Conservation (phyloP, 495 filamentous ascomycete genomes). For the Gamarada debralockiae region DNA sequence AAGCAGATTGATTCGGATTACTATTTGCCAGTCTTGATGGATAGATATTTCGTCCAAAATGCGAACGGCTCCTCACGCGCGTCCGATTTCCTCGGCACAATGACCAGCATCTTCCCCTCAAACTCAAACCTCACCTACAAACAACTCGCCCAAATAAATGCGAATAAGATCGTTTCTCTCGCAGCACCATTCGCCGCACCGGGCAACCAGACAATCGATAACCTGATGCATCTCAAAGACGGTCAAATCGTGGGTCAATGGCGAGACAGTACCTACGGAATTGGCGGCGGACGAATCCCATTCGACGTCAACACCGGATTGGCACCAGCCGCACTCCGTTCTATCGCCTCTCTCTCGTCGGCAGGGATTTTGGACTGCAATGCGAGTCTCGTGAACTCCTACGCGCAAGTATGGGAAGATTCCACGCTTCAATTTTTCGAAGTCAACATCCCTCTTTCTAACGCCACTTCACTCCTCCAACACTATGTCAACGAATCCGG, state of each 20-base stretch:
- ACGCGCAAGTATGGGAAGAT: constrained; percentile 62
- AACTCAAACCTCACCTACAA: constrained; percentile 50
- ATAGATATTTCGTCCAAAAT: constrained; percentile 53
- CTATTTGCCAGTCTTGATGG: constrained; percentile 52
- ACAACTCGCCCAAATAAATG: constrained; percentile 46
- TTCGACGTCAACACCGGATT: constrained; percentile 65
- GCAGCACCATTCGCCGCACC: constrained; percentile 47
- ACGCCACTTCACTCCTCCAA: constrained; percentile 41
- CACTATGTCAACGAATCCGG: constrained; percentile 37
- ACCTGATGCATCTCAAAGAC: constrained; percentile 53
- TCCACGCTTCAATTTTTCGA: constrained; percentile 56
- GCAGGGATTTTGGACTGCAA: constrained; percentile 42
- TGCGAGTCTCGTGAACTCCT: constrained; percentile 37
- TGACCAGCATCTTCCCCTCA: constrained; percentile 38
- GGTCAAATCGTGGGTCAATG: constrained; percentile 58
- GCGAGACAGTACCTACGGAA: constrained; percentile 57
- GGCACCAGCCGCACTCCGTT: constrained; percentile 54
- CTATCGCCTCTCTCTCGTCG: constrained; percentile 48
- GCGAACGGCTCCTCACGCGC: constrained; percentile 35
- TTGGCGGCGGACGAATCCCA: constrained; percentile 60
- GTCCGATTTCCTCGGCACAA: constrained; percentile 45
- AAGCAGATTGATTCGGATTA: constrained; percentile 57
- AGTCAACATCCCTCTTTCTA: constrained; percentile 36
- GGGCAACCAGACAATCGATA: constrained; percentile 42
- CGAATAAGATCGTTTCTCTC: constrained; percentile 53